Evolutionary conservation across 495 filamentous ascomycete species (phyloP).

Genomic region (Jackrogersella multiformis): DNA sequence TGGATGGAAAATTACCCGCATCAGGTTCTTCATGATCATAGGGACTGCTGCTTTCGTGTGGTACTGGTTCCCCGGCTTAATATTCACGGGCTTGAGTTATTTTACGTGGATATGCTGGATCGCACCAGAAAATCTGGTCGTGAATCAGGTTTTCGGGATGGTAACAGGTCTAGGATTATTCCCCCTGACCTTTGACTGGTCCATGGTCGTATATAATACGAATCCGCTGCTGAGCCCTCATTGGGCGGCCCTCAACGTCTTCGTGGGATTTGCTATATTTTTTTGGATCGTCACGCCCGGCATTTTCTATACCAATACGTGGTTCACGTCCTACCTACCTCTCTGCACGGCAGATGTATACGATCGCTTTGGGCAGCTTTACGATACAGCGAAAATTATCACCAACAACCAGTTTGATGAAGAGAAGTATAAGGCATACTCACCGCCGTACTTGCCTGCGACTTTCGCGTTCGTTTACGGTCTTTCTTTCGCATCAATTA

Average conservation of each 20-base stretch:
- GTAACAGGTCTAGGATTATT: constrained; percentile 46
- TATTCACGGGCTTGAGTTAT: constrained; percentile 43
- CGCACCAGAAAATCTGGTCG: constrained; percentile 42
- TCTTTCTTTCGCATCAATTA: constrained; percentile 47
- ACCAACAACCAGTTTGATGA: constrained; percentile 40
- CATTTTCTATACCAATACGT: constrained; percentile 47
- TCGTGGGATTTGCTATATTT: constrained; percentile 42
- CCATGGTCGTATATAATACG: constrained; percentile 42
- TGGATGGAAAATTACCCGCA: constrained; percentile 42
- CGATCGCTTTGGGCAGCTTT: constrained; percentile 41
- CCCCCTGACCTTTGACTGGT: constrained; percentile 46
- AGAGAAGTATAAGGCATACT: constrained; percentile 41
- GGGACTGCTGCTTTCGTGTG: constrained; percentile 37
- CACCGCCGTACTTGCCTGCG: constrained; percentile 43
- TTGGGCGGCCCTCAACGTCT: constrained; percentile 43
- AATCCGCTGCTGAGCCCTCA: constrained; percentile 43
- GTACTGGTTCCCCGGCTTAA: constrained; percentile 45
- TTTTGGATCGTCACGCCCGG: constrained; percentile 49
- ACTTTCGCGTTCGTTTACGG: constrained; percentile 45
- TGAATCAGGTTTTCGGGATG: constrained; percentile 47
- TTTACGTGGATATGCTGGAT: constrained; percentile 49
- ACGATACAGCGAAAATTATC: constrained; percentile 38
- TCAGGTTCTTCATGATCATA: constrained; percentile 44
- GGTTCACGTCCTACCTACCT: constrained; percentile 43
- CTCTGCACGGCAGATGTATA: constrained; percentile 43